phyloP scores from a whole-genome alignment of 495 filamentous ascomycete genomes.

The Podospora pseudoanserina region DNA sequence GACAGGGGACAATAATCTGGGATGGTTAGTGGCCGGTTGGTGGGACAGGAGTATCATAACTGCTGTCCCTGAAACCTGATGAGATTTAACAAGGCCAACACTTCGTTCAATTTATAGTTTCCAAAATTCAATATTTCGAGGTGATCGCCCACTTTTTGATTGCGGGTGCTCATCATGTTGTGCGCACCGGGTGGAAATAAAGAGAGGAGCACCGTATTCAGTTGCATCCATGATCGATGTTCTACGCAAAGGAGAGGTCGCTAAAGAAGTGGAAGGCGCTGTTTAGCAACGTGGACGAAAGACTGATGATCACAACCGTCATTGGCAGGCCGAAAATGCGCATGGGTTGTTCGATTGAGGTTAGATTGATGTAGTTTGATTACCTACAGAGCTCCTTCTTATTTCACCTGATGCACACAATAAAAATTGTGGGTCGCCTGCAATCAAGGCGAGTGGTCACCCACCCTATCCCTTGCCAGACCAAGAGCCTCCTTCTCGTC shows the following conservation, averaged over 20 bases:
- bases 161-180: too few relatives aligned
- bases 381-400: too few relatives aligned
- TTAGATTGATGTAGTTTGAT: constrained; percentile 3
- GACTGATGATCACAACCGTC: constrained; percentile 12
- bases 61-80: too few relatives aligned
- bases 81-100: too few relatives aligned
- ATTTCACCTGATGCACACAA: too few relatives aligned
- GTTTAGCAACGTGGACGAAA: constrained; percentile 16
- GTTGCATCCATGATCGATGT: constrained; percentile 8
- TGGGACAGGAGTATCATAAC: too few relatives aligned
- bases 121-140: too few relatives aligned
- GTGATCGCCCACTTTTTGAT: too few relatives aligned
- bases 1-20: background rate
- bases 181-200: background rate
- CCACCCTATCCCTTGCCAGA: background rate
- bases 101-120: too few relatives aligned
- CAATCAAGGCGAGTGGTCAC: background rate
- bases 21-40: background rate
- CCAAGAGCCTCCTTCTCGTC: constrained; percentile 30
- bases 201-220: background rate
- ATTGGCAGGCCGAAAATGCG: constrained; percentile 16
- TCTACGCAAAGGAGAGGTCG: constrained; percentile 20
- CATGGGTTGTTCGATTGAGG: constrained; percentile 19
- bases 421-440: background rate
- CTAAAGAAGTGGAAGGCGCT: constrained; percentile 18